A percentile compares a stretch with the other conserved stretches of the same genome.
Conservation (phyloP, 371 early-diverging fungal species). For the Smittium mucronatum region DNA sequence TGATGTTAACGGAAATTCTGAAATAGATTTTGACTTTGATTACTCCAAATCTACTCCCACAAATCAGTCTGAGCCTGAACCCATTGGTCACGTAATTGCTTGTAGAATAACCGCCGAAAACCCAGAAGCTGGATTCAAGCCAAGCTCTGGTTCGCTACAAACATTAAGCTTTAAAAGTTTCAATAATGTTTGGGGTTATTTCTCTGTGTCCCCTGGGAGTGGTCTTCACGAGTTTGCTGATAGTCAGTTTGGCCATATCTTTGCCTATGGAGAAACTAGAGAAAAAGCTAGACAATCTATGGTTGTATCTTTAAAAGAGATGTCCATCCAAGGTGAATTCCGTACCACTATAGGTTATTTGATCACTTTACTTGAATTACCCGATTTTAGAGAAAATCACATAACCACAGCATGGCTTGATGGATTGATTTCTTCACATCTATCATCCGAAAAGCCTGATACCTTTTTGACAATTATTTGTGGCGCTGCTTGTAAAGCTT, state of each 20-base stretch:
- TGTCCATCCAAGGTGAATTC: slow-evolving; percentile 97
- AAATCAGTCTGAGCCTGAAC: slow-evolving; percentile 79
- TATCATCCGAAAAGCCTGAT: slow-evolving; percentile 87
- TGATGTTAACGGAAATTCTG: slow-evolving; percentile 57
- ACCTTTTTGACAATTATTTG: slow-evolving; percentile 77
- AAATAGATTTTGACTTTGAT: slow-evolving; percentile 86
- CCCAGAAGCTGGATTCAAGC: slow-evolving; percentile 97
- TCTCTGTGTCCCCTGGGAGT: slow-evolving; percentile 87
- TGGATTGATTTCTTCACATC: slow-evolving; percentile 66
- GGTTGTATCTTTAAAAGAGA: slow-evolving; percentile 92
- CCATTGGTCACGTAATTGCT: slow-evolving; percentile 96
- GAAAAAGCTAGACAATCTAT: slow-evolving; percentile 88
- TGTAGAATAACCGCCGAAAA: slow-evolving; percentile 99
- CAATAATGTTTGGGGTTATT: slow-evolving; percentile 97
- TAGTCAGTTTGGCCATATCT: slow-evolving; percentile 98
- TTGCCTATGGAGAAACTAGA: slow-evolving; percentile 92
- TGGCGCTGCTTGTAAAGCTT: slow-evolving; percentile 84
- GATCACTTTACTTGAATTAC: slow-evolving; percentile 81
- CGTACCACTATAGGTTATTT: slow-evolving; percentile 96
- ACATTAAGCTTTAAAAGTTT: slow-evolving; percentile 90
- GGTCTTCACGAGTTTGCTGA: slow-evolving; percentile 97
- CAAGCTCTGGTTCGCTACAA: slow-evolving; percentile 87
- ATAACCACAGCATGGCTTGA: slow-evolving; percentile 96
- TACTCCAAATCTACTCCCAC: slow-evolving; percentile 50
- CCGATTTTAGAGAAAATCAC: slow-evolving; percentile 75